Evolutionary conservation across 2,329 filamentous ascomycete genomes (phyloP).

Genomic region (Calonectria fujianensis): DNA sequence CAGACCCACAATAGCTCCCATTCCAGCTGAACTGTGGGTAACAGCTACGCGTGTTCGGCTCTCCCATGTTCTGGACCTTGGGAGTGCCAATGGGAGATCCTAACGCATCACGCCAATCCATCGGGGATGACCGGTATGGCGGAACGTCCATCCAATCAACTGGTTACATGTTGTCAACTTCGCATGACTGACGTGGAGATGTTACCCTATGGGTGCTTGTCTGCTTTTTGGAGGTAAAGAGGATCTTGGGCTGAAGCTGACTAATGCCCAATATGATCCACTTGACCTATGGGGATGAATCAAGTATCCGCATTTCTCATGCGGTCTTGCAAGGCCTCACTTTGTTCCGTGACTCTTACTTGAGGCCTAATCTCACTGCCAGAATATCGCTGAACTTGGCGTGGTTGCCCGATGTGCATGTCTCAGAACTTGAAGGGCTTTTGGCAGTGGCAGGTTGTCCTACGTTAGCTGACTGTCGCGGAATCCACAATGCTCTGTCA

Average conservation of each 20-base stretch:
- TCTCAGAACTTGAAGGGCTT: no score
- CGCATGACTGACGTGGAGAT: constrained; percentile 18
- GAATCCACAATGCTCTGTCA: no score
- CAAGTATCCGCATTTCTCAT: not conserved
- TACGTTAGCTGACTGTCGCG: no score
- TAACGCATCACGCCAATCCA: not conserved
- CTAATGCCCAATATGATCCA: not conserved
- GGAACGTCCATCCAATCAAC: not conserved
- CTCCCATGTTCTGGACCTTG: not conserved
- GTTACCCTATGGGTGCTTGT: not conserved
- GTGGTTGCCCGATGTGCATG: not conserved
- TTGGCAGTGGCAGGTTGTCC: no score
- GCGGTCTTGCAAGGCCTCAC: not conserved
- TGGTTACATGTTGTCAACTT: not conserved
- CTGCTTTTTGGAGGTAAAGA: not conserved
- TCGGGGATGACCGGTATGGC: constrained; percentile 1
- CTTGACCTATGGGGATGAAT: not conserved
- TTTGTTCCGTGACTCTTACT: not conserved
- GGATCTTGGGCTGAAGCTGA: not conserved
- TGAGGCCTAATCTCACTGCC: not conserved
- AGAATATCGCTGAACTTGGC: no score
- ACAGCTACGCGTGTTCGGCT: not conserved
- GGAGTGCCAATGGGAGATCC: not conserved
- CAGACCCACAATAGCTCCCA: not conserved
- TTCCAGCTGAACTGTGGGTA: not conserved